Percentiles rank a stretch among this genome's conserved stretches.
Evolutionary conservation across 306 rosid genomes (phyloP).

Genomic region (Amphicarpaea edgeworthii): DNA sequence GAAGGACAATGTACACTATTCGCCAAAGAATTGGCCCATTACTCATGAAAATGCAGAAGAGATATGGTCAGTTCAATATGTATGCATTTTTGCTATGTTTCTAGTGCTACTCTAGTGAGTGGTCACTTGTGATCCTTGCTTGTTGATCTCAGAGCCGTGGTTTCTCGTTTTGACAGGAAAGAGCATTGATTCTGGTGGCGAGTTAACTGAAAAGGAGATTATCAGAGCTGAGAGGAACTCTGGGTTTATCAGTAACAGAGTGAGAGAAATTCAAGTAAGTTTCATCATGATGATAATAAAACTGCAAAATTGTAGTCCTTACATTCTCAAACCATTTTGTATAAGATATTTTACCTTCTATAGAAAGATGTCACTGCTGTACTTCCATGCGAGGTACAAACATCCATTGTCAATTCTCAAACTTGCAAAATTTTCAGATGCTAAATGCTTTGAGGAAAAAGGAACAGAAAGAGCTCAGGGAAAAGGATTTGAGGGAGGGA

Average conservation of each 20-base stretch:
- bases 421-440: constrained; percentile 70
- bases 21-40: constrained; percentile 92
- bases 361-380: constrained; percentile 23
- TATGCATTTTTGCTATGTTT: constrained; percentile 20
- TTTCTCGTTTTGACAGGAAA: constrained; percentile 64
- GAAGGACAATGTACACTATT: constrained; percentile 98
- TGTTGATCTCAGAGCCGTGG: constrained; percentile 24
- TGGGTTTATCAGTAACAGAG: constrained; percentile 82
- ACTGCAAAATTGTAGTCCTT: constrained; percentile 37
- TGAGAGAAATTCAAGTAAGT: constrained; percentile 98
- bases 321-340: constrained; percentile 24
- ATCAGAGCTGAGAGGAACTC: constrained; percentile 97
- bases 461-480: constrained; percentile 77
- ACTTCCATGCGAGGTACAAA: constrained; percentile 16
- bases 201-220: constrained; percentile 84
- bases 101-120: not conserved
- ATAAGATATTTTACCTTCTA: constrained; percentile 35
- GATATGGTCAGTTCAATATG: constrained; percentile 75
- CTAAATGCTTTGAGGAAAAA: constrained; percentile 77
- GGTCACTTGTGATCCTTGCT: constrained; percentile 20
- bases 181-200: constrained; percentile 57
- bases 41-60: constrained; percentile 87
- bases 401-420: constrained; percentile 33
- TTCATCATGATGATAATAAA: constrained; percentile 37
- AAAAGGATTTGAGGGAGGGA: constrained; percentile 80